Base-by-base conservation (phyloP, 2,329 filamentous ascomycete genomes). In the Penicillium sp. region DNA sequence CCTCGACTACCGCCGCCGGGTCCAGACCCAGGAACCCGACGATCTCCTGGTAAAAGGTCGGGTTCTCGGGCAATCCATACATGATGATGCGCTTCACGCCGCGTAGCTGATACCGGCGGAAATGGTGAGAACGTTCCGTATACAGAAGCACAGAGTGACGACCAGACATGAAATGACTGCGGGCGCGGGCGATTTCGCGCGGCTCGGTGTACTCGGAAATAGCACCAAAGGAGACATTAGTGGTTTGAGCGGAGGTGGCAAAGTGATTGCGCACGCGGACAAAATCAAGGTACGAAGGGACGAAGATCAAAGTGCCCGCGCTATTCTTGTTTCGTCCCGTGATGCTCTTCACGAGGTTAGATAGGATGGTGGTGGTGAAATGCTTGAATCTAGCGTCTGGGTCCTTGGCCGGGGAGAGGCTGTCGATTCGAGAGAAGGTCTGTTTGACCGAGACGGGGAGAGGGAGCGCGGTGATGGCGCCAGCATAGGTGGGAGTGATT, bases 71-170 rank as follows among this genome's bases (percentile, higher is more conserved):
- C 29, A 96, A 72, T 1, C 86, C 88, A 70, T 97, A 97, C 79
- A 96, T 87, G 47, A 96, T 81, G n/a, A 97, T 83, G 38, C 86
- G 81, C 70, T 86, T 86, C 13, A 94, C 90, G 21, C 94, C 94
- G 33, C 85, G 82, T 49, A 99, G 80, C 60, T 84, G 82, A 67
- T 94, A 91, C n/a, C 94, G 82, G 45, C 90, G 85, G 79, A 97
- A 97, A 73, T 99, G 94, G 73, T 99, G 94, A n/a, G 92, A 89
- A 53, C 94, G 86, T 70, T 95, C 93, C 2, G 92, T 95, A 74
- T 97, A 99, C 15, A 99, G 78, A 36, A 99, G 74, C 16, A 97
- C 81, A 18, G 85, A 85, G 68, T 96, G 89, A 15, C 91, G 81
- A 5, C 92, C 94, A 36, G 79, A 88, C 59, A 90, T 76, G 73